Conservation (phyloP, 306 rosid species). For the Styphnolobium japonicum region DNA sequence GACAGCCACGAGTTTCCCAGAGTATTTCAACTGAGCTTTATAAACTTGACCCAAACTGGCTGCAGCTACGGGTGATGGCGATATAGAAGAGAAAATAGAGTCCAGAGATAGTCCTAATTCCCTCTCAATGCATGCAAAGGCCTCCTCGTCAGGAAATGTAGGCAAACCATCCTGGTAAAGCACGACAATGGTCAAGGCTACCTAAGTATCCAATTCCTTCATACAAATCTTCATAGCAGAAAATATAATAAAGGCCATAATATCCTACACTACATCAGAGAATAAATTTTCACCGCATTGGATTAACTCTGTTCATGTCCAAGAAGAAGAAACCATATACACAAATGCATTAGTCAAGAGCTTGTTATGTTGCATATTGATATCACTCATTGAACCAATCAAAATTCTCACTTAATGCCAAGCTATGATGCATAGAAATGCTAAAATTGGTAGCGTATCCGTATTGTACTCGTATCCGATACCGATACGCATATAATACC, state of each 20-base stretch:
- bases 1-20: slow-evolving; percentile 71
- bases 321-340: background rate
- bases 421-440: too few species aligned
- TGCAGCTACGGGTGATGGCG: slow-evolving; percentile 84
- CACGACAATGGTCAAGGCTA: background rate
- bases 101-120: slow-evolving; percentile 68
- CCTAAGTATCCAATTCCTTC: slow-evolving; percentile 6
- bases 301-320: background rate
- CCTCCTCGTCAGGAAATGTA: slow-evolving; percentile 83
- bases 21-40: slow-evolving; percentile 67
- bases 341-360: background rate
- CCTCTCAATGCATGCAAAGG: slow-evolving; percentile 78
- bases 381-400: background rate
- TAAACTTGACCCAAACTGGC: slow-evolving; percentile 96
- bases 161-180: slow-evolving; percentile 78
- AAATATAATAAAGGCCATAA: background rate
- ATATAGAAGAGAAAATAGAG: slow-evolving; percentile 64
- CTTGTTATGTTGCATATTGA: background rate
- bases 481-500: too few species aligned
- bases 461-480: too few species aligned
- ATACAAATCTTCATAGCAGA: background rate
- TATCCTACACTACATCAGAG: background rate
- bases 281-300: background rate
- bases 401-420: background rate
- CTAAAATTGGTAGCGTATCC: too few species aligned